Base-by-base conservation (phyloP, 2,329 filamentous ascomycete genomes). In the Magnaporthiopsis incrustans region DNA sequence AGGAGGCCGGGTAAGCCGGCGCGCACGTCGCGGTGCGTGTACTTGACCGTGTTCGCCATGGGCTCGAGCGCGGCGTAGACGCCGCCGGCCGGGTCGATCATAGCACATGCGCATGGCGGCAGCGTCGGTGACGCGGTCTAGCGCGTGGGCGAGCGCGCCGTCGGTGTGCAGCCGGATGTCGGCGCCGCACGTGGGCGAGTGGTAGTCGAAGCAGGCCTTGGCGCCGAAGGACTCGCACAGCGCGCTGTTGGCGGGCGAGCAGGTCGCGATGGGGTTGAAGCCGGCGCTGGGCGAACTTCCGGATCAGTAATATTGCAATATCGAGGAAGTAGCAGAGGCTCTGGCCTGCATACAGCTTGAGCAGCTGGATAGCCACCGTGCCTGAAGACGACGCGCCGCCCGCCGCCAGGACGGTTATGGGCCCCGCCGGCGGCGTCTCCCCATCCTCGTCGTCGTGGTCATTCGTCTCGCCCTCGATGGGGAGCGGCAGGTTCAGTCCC, bases 401-500 rank as follows among this genome's bases (percentile, higher is more conserved):
- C 56, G 70, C 72, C 1, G 78, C 74, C 11, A 78, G 67, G 0
- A 79, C 71, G 6, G 60, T 50, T 3, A 26, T 26, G 12, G 57
- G 57, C 27, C 15, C 32, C 27, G 27, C 27, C 3, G 27, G 3
- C 27, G 27, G 27, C 30, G 58, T 26, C n/a, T n/a, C 30, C 10
- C 14, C 35, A 18, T 38, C 35, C 14, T 38, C 35, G 3, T 38
- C 35, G 15, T 4, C 3, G 5, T 14, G 14, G 35, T 5, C 33
- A 10, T 22, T 57, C 12, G 4, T 18, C n/a, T 57, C 22, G 22
- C 56, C 56, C 10, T 25, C n/a, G n/a, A n/a, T n/a, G n/a, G 26
- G 18, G 30, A 61, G 64, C 8, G 72, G 69, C n/a, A 77, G 64
- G 25, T 69, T 59, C 26, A 61, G 59, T 8, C 58, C 68, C n/a